A percentile compares a stretch with the other conserved stretches of the same genome.
Evolutionary conservation across 2,329 filamentous ascomycete species (phyloP).

Genomic region (Chrysosporium queenslandicum): DNA sequence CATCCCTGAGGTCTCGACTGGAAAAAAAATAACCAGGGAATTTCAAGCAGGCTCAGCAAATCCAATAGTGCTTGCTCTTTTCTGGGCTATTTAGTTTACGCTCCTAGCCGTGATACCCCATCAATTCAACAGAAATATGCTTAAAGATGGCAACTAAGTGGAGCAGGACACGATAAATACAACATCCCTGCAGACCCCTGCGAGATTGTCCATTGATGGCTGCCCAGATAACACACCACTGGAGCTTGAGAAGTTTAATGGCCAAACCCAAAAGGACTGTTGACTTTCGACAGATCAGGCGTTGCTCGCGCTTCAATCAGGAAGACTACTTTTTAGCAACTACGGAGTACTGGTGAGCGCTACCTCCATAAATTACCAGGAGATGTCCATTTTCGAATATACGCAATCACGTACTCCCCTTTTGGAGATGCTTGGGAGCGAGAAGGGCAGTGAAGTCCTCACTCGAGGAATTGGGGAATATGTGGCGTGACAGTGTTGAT

Average conservation of each 20-base stretch:
- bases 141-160: constrained; percentile 2
- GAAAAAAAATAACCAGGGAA: not conserved
- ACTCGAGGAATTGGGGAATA: not conserved
- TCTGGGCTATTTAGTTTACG: constrained; percentile 2
- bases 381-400: too few species aligned
- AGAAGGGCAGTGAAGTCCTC: not conserved
- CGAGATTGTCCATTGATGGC: not conserved
- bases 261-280: not conserved
- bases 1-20: not conserved
- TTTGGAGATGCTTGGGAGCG: too few species aligned
- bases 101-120: constrained; percentile 8
- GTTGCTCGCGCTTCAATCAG: too few species aligned
- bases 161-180: not conserved
- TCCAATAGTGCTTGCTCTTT: constrained; percentile 5
- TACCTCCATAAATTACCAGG: too few species aligned
- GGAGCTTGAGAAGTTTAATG: not conserved
- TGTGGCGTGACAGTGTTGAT: not conserved
- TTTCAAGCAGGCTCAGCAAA: not conserved
- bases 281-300: too few species aligned
- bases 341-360: too few species aligned
- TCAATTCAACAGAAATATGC: constrained; percentile 5
- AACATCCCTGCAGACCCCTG: not conserved
- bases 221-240: not conserved
- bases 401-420: too few species aligned
- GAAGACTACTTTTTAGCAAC: too few species aligned